A percentile compares a stretch with the other conserved stretches of the same genome.
Conservation (phyloP, 2,329 filamentous ascomycete species). For the Grosmannia clavigera region DNA sequence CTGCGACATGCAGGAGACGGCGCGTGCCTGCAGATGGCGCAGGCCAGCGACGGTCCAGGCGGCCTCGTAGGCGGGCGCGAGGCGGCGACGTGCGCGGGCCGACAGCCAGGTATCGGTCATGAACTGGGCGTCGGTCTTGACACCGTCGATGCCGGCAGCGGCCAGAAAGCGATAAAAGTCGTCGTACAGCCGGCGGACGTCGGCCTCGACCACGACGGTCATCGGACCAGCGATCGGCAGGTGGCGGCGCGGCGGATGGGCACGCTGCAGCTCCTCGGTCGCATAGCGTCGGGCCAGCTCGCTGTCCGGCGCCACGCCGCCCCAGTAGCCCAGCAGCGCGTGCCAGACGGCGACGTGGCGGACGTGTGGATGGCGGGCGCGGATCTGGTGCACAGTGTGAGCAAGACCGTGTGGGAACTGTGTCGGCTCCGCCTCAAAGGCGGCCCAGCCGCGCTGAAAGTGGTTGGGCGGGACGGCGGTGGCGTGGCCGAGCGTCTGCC, state of each 20-base stretch:
- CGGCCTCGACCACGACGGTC: conserved; percentile 59
- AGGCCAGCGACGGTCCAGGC: conserved; percentile 72
- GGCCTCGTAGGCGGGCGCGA: conserved; percentile 69
- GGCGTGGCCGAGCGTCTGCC: conserved; percentile 58
- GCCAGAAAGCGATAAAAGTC: conserved; percentile 83
- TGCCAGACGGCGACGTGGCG: conserved; percentile 91
- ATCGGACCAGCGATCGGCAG: conserved; percentile 50
- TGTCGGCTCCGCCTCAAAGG: conserved; percentile 73
- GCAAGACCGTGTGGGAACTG: conserved; percentile 74
- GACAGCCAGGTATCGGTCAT: conserved; percentile 65
- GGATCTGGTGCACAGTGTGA: conserved; percentile 55
- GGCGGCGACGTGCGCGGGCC: conserved; percentile 54
- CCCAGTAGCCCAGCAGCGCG: conserved; percentile 80
- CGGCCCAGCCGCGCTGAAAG: conserved; percentile 55
- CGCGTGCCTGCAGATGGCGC: conserved; percentile 62
- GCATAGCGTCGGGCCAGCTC: conserved; percentile 68
- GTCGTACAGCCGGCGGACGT: conserved; percentile 66
- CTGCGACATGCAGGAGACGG: conserved; percentile 93
- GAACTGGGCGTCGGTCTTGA: conserved; percentile 91
- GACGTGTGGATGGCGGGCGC: conserved; percentile 56
- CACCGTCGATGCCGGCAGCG: conserved; percentile 63
- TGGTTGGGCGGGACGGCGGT: conserved; percentile 28
- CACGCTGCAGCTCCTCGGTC: conserved; percentile 47
- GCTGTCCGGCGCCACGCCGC: conserved; percentile 65
- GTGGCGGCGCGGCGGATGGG: conserved; percentile 32